Evolutionary conservation across 768 basidiomycete genomes (phyloP), one percentile per base, ranked within the genome.

Genomic region (Jaapia argillacea): DNA sequence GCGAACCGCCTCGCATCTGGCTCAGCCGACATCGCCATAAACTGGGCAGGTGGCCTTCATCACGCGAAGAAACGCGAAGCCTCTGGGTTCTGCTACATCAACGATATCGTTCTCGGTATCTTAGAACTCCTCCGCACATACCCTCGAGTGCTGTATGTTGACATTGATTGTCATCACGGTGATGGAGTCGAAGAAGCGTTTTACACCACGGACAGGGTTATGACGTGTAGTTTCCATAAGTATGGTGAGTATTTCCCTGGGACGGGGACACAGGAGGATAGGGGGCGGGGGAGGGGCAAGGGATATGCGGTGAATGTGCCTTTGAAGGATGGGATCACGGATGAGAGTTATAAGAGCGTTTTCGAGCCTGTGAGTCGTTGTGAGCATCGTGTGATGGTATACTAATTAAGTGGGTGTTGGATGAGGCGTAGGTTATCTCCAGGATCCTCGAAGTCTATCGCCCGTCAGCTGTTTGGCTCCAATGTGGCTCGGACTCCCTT

Each of bases 1-100:
- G 88, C 93, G 0, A 75, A 87, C 49, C 70, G 83, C 18, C 71
- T 98, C 47, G 72, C 84, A 38, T 74, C 77, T 3, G 92, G 92
- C 2, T 70, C 83, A 1, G 72, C 91, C 2, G 84, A 87, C 52
- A 77, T 85, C 38, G 81, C 83, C 0, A 88, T 97, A 49, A 96
- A 97, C 64, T 97, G 93, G 96, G 91, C 96, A 1, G 96, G 96
- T 6, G 96, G 96, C 2, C 73, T 99, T 3, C 96, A 99, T 63
- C 96, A 99, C 61, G 96, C 96, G n/a, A 99, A 99, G 67, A 98
- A 97, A 61, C 78, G 87, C 44, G 96, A 97, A 66, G 96, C 94
- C 0, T 88, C 86, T 5, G 96, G 96, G 12, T 99, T 99, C 65
- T 99, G 96, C 70, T 99, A 98, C 69, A 83, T 98, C 64, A 99